Evolutionary conservation across 2,329 filamentous ascomycete genomes (phyloP).

Genomic region (Cladosporium colombiae): DNA sequence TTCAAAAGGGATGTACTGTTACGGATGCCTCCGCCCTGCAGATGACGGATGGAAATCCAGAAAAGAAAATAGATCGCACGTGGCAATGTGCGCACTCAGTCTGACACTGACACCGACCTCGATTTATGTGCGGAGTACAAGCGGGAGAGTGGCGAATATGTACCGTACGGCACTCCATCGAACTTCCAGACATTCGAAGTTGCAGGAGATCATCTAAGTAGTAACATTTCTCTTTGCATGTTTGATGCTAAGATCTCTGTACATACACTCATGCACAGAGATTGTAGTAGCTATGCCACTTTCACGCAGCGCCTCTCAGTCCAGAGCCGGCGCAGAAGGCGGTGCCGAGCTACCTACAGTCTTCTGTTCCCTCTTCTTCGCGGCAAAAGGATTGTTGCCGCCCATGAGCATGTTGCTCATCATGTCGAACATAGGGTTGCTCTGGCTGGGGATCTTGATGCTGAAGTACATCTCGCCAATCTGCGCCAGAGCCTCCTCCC

Average conservation of each 20-base stretch:
- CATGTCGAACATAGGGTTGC: constrained; percentile 95
- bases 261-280: neutral
- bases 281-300: neutral
- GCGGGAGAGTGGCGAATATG: too few relatives aligned
- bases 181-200: too few relatives aligned
- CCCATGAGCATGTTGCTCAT: constrained; percentile 94
- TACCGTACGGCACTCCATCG: too few relatives aligned
- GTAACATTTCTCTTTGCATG: neutral
- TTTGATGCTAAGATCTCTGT: neutral
- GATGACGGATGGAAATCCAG: too few relatives aligned
- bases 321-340: constrained; percentile 36
- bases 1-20: too few relatives aligned
- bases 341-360: constrained; percentile 48
- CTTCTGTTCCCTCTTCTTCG: constrained; percentile 46
- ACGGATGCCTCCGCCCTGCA: too few relatives aligned
- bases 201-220: neutral
- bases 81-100: too few relatives aligned
- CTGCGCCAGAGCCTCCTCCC: constrained; percentile 78
- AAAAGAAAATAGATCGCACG: too few relatives aligned
- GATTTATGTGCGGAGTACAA: too few relatives aligned
- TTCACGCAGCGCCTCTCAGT: constrained; percentile 23
- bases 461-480: constrained; percentile 97
- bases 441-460: constrained; percentile 83
- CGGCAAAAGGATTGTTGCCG: constrained; percentile 58
- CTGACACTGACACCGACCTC: too few relatives aligned